These are phyloP conservation scores for Citrullus mucosospermus DNA, from an alignment of 306 rosid species.

Conservation along the genomic window DNA sequence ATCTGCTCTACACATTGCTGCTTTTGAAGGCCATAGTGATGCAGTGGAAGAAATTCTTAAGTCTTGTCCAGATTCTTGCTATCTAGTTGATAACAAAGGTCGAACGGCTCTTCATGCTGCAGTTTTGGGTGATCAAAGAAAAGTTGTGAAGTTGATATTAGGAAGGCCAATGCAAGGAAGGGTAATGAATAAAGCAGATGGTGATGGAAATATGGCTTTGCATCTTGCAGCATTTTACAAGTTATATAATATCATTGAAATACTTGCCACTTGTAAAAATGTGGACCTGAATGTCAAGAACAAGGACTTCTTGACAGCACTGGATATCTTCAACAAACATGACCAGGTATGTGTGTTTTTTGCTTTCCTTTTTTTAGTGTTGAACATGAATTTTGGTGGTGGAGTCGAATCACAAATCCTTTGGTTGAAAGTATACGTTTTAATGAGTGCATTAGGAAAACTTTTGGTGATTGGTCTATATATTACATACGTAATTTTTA, in stretches of 20 bases:
- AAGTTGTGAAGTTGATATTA: neutral
- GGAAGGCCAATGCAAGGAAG: neutral
- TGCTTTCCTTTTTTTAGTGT: too few relatives aligned
- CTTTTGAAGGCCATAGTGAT: neutral
- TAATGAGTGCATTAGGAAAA: too few relatives aligned
- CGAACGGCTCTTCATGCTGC: neutral
- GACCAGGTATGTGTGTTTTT: neutral
- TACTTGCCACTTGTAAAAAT: neutral
- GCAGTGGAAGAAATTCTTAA: neutral
- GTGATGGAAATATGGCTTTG: neutral
- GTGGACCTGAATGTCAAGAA: neutral
- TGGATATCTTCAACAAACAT: neutral
- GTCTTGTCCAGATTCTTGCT: neutral
- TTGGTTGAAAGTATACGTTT: too few relatives aligned
- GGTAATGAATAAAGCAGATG: neutral
- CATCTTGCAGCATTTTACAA: neutral
- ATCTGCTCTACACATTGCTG: conserved; percentile 3
- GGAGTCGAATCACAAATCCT: too few relatives aligned
- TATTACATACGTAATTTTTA: too few relatives aligned
- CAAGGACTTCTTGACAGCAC: neutral
- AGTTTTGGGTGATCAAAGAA: neutral
- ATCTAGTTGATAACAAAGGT: neutral
- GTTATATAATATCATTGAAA: neutral
- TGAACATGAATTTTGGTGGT: too few relatives aligned
- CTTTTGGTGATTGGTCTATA: too few relatives aligned